Evolutionary conservation across 805 yeast species (phyloP).

Genomic region (Starmerella scarabaei): DNA sequence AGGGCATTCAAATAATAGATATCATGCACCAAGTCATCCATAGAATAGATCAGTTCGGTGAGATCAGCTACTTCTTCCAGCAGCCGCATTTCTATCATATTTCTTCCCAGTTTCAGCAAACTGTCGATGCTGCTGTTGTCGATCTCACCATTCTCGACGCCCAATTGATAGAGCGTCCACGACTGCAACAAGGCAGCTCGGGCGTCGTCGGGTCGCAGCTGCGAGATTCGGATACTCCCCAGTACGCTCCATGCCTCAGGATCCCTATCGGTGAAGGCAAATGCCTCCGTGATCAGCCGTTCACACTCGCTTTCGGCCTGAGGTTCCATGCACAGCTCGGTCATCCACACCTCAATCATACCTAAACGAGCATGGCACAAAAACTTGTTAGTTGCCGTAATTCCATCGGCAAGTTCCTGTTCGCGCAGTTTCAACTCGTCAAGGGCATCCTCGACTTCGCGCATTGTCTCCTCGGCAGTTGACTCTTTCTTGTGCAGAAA

Average conservation of each 20-base stretch:
- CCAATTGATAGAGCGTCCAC: slow-evolving; percentile 56
- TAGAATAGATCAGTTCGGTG: slow-evolving; percentile 51
- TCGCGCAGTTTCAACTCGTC: too few species aligned
- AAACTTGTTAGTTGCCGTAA: slow-evolving; percentile 43
- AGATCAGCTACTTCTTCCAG: slow-evolving; percentile 57
- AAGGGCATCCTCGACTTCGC: not conserved
- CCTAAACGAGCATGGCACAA: slow-evolving; percentile 64
- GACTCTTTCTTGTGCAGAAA: slow-evolving; percentile 32
- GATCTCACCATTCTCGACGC: slow-evolving; percentile 24
- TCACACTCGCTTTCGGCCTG: slow-evolving; percentile 78
- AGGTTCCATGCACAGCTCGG: slow-evolving; percentile 88
- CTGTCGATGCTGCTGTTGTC: slow-evolving; percentile 48
- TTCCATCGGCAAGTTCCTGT: too few species aligned
- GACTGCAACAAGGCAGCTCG: slow-evolving; percentile 48
- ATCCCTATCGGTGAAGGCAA: slow-evolving; percentile 39
- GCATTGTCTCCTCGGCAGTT: slow-evolving; percentile 12
- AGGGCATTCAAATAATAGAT: slow-evolving; percentile 73
- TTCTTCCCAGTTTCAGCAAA: slow-evolving; percentile 55
- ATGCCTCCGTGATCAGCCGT: slow-evolving; percentile 48
- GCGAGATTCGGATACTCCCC: slow-evolving; percentile 82
- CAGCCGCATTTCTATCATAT: slow-evolving; percentile 62
- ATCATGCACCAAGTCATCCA: slow-evolving; percentile 77
- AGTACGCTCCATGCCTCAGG: slow-evolving; percentile 74
- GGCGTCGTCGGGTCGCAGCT: slow-evolving; percentile 65
- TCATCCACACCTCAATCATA: slow-evolving; percentile 85